A percentile compares a stretch with the other conserved stretches of the same genome.
Evolutionary conservation across 495 filamentous ascomycete species (phyloP).

Genomic region (Penicillium lividum): DNA sequence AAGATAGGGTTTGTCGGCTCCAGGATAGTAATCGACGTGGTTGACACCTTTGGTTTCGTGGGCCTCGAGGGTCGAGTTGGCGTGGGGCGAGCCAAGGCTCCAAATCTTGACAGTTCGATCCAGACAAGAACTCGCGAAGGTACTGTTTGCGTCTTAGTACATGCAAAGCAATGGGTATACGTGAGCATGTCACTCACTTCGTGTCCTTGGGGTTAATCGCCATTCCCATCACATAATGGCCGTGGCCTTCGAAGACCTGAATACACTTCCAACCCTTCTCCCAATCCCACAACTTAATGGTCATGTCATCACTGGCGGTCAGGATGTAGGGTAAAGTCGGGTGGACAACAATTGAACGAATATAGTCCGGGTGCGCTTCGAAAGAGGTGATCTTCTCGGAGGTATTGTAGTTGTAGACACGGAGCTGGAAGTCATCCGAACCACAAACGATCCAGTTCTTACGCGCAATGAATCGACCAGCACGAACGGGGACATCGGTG

Average conservation of each 20-base stretch:
- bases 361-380: constrained; percentile 98
- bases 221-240: constrained; percentile 98
- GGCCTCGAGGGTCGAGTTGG: constrained; percentile 94
- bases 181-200: constrained; percentile 46
- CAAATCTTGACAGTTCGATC: constrained; percentile 98
- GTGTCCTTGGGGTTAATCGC: constrained; percentile 99
- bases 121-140: constrained; percentile 94
- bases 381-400: constrained; percentile 98
- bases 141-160: constrained; percentile 28
- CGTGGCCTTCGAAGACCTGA: constrained; percentile 97
- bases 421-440: constrained; percentile 96
- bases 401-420: constrained; percentile 98
- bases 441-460: constrained; percentile 99
- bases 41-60: constrained; percentile 99
- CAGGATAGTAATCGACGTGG: constrained; percentile 96
- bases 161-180: neutral
- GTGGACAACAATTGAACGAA: constrained; percentile 96
- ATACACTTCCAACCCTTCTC: constrained; percentile 98
- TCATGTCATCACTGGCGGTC: constrained; percentile 99
- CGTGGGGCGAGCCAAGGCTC: constrained; percentile 84
- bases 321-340: constrained; percentile 94
- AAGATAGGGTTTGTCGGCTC: constrained; percentile 94
- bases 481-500: constrained; percentile 96
- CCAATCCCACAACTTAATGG: constrained; percentile 99
- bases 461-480: constrained; percentile 92